A percentile compares a stretch with the other conserved stretches of the same genome.
These are phyloP conservation scores for Oehlia diaphana DNA, from an alignment of 192 early-diverging fungal species.

Conservation along the genomic window DNA sequence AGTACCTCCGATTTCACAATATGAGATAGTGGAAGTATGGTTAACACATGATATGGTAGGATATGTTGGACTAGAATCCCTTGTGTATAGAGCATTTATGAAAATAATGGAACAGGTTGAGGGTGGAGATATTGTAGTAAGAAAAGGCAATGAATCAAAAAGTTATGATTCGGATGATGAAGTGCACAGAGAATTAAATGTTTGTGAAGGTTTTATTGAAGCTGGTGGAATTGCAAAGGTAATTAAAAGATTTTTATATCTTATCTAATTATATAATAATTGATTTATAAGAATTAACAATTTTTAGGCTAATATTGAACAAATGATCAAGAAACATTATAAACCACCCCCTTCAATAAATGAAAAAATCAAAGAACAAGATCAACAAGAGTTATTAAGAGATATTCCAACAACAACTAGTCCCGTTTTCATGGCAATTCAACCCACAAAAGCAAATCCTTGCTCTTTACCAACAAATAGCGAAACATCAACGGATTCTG, in stretches of 20 bases:
- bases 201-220: slow-evolving; percentile 57
- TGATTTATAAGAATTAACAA: not conserved
- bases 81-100: slow-evolving; percentile 56
- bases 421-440: slow-evolving; percentile 63
- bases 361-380: slow-evolving; percentile 25
- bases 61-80: slow-evolving; percentile 52
- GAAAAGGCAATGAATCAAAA: slow-evolving; percentile 39
- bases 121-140: slow-evolving; percentile 56
- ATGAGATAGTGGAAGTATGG: slow-evolving; percentile 63
- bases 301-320: slow-evolving; percentile 56
- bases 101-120: slow-evolving; percentile 63
- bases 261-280: not conserved
- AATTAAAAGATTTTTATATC: slow-evolving; percentile 6
- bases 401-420: slow-evolving; percentile 46
- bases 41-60: slow-evolving; percentile 57
- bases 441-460: slow-evolving; percentile 48
- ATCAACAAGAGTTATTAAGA: slow-evolving; percentile 10
- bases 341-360: slow-evolving; percentile 32
- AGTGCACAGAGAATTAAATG: slow-evolving; percentile 47
- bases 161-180: slow-evolving; percentile 35
- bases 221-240: slow-evolving; percentile 57
- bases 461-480: slow-evolving; percentile 23
- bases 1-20: slow-evolving; percentile 59
- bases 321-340: slow-evolving; percentile 53
- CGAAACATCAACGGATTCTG: slow-evolving; percentile 9